Evolutionary conservation across 2,329 filamentous ascomycete species (phyloP).

Genomic region (Cytospora leucostoma): DNA sequence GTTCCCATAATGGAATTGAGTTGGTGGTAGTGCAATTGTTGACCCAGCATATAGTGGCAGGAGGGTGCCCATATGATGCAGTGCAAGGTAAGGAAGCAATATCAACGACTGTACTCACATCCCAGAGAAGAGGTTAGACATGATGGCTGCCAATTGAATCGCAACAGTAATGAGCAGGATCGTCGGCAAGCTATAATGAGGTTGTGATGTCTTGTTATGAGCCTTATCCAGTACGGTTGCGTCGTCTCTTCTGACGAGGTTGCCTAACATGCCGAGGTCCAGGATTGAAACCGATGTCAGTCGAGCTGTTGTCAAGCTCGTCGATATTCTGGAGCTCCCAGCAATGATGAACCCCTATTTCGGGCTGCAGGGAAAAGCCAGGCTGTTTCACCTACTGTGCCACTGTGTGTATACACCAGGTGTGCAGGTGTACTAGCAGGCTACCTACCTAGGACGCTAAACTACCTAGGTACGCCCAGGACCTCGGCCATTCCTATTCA

Average conservation of each 20-base stretch:
- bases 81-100: constrained; percentile 6
- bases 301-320: constrained; percentile 9
- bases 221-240: background rate
- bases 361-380: constrained; percentile 18
- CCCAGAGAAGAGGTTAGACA: constrained; percentile 64
- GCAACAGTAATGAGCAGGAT: background rate
- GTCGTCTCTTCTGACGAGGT: background rate
- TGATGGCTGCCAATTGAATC: constrained; percentile 38
- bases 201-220: background rate
- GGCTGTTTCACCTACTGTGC: background rate
- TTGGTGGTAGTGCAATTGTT: background rate
- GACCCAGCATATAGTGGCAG: background rate
- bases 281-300: constrained; percentile 6
- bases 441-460: background rate
- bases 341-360: constrained; percentile 17
- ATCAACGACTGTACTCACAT: constrained; percentile 51
- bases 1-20: background rate
- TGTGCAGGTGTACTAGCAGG: no score
- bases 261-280: constrained; percentile 1
- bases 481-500: background rate
- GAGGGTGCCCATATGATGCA: background rate
- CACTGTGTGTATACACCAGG: no score
- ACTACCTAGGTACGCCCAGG: background rate
- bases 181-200: background rate
- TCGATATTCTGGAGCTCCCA: constrained; percentile 17